phyloP scores from a whole-genome alignment of 352 stramenopile genomes.

The Stephanocyclus meneghinianus region DNA sequence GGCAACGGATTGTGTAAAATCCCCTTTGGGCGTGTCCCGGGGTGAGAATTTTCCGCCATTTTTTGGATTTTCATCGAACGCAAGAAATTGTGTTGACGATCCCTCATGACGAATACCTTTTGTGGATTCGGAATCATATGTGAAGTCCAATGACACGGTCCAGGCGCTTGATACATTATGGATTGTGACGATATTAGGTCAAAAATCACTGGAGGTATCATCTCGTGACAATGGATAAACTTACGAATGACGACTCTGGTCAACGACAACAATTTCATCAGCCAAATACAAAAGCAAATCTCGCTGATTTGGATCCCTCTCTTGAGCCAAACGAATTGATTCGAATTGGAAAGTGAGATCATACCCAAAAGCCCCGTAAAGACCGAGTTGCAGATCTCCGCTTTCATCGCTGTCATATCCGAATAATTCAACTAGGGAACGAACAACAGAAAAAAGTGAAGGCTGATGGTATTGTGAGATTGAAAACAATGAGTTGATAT shows the following conservation, averaged over 20 bases:
- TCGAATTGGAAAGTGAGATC: conserved; percentile 90
- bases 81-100: conserved; percentile 36
- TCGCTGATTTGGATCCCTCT: conserved; percentile 78
- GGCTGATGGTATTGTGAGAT: conserved; percentile 62
- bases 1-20: conserved; percentile 84
- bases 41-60: conserved; percentile 55
- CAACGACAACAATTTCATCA: conserved; percentile 86
- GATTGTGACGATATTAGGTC: neutral
- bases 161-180: conserved; percentile 50
- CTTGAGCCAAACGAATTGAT: conserved; percentile 81
- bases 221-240: neutral
- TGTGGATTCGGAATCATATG: conserved; percentile 76
- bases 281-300: conserved; percentile 87
- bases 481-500: conserved; percentile 1
- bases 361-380: conserved; percentile 88
- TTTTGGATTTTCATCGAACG: conserved; percentile 63
- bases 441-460: conserved; percentile 86
- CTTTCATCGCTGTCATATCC: conserved; percentile 77
- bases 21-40: conserved; percentile 79
- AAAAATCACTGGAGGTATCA: neutral
- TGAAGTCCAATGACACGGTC: conserved; percentile 86
- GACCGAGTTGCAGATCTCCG: conserved; percentile 84
- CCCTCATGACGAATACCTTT: conserved; percentile 74
- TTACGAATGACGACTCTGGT: conserved; percentile 83
- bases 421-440: conserved; percentile 82